Conservation (phyloP, 2,329 filamentous ascomycete genomes). For the Xylaria sp. region DNA sequence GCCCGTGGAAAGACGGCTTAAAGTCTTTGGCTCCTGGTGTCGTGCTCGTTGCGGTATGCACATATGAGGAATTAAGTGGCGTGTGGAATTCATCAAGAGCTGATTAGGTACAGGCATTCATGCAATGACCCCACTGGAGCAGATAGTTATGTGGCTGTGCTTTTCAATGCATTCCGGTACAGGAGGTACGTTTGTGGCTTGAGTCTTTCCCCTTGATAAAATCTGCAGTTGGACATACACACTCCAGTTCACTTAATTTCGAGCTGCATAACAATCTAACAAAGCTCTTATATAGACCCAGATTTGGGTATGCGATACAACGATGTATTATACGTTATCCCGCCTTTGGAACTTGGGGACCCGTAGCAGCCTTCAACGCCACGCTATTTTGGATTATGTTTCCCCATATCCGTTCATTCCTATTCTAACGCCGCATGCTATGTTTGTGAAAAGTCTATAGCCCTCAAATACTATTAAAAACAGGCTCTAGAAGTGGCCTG, state of each 20-base stretch:
- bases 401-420: constrained; percentile 4
- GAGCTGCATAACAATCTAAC: constrained; percentile 1
- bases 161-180: background rate
- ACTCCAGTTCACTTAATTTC: background rate
- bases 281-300: background rate
- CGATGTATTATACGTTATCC: constrained; percentile 16
- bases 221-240: background rate
- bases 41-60: constrained; percentile 19
- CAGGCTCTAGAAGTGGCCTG: background rate
- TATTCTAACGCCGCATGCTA: constrained; percentile 18
- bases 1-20: background rate
- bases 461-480: background rate
- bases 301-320: constrained; percentile 7
- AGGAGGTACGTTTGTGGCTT: constrained; percentile 21
- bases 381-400: constrained; percentile 28
- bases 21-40: constrained; percentile 10
- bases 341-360: constrained; percentile 5
- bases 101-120: constrained; percentile 9
- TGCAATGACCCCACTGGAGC: constrained; percentile 23
- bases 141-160: constrained; percentile 17
- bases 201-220: background rate
- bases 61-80: constrained; percentile 24
- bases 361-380: constrained; percentile 32
- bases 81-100: constrained; percentile 14
- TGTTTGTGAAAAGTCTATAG: constrained; percentile 2